Evolutionary conservation across 2,329 filamentous ascomycete species (phyloP).

Genomic region (Ophiostoma piceae): DNA sequence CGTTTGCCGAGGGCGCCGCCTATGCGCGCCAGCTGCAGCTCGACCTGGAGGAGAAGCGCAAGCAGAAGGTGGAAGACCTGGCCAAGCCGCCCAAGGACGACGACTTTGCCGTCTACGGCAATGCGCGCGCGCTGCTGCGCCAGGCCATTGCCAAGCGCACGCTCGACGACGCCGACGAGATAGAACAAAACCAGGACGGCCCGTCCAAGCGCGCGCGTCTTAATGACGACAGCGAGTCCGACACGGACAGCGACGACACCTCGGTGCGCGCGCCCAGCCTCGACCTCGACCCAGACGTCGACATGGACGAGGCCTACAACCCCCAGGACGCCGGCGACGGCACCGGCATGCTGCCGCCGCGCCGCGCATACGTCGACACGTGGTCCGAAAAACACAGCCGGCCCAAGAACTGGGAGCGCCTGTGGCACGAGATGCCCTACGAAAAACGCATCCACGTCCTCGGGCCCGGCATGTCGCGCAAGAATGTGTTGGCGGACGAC

Average conservation of each 20-base stretch:
- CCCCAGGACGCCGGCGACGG: constrained; percentile 11
- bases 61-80: background rate
- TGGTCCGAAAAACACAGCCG: background rate
- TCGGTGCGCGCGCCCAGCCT: background rate
- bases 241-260: background rate
- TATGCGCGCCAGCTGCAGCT: background rate
- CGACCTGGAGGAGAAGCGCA: background rate
- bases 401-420: background rate
- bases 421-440: constrained; percentile 14
- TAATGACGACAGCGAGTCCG: background rate
- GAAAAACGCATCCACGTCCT: constrained; percentile 16
- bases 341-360: constrained; percentile 8
- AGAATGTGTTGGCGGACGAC: background rate
- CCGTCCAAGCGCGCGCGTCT: background rate
- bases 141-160: constrained; percentile 1
- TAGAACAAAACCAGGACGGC: background rate
- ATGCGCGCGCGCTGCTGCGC: background rate
- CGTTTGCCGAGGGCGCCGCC: background rate
- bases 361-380: background rate
- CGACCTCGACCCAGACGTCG: background rate
- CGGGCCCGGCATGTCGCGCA: constrained; percentile 17
- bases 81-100: background rate
- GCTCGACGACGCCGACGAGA: background rate
- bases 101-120: background rate
- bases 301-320: background rate